Percentiles rank a stretch among this genome's conserved stretches.
Conservation (phyloP, 345 rosid genomes). For the Bruguiera gymnorhiza region DNA sequence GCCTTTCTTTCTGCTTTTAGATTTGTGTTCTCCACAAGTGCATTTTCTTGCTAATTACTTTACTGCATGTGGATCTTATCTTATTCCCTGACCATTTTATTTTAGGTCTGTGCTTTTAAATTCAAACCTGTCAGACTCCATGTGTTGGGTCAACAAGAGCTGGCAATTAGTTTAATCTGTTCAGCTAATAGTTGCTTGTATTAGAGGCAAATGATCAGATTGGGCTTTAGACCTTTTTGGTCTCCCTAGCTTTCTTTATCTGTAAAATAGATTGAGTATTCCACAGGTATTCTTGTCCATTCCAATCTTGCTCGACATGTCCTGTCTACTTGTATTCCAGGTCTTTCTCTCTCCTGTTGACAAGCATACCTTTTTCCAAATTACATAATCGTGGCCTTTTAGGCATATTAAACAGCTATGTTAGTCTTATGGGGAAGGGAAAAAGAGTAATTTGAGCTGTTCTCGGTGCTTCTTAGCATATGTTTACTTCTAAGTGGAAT, state of each 20-base stretch:
- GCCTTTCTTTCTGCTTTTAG: too few species aligned
- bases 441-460: background rate
- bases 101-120: conserved; percentile 2
- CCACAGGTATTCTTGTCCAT: conserved; percentile 27
- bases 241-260: conserved; percentile 24
- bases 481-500: conserved; percentile 1
- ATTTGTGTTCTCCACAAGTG: too few species aligned
- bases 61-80: conserved; percentile 1
- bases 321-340: background rate
- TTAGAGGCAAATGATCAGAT: conserved; percentile 32
- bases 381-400: background rate
- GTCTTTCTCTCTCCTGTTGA: background rate
- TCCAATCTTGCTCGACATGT: conserved; percentile 14
- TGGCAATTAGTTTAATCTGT: conserved; percentile 8
- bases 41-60: background rate
- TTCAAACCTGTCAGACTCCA: conserved; percentile 10
- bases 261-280: conserved; percentile 15
- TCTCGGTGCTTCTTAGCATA: conserved; percentile 1
- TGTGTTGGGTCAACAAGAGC: conserved; percentile 20
- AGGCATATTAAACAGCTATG: background rate
- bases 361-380: conserved; percentile 2
- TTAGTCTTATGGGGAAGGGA: conserved; percentile 7
- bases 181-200: conserved; percentile 34
- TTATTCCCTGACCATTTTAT: background rate
- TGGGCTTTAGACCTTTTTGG: conserved; percentile 2